These are phyloP conservation scores for Hylodesmum podocarpum DNA, from an alignment of 306 rosid species.

Conservation along the genomic window DNA sequence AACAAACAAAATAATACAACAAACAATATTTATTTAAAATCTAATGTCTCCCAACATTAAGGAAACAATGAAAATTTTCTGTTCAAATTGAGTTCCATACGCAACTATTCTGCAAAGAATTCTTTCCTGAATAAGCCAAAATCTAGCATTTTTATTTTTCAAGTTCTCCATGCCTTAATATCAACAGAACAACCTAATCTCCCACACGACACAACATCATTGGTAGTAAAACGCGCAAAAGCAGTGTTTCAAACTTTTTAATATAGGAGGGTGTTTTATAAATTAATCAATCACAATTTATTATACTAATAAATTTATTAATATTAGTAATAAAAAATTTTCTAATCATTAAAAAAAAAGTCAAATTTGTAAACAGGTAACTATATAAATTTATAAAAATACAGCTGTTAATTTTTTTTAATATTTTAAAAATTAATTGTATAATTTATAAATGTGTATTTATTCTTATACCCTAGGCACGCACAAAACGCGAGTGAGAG, in stretches of 20 bases:
- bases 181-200: not conserved
- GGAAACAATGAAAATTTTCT: not conserved
- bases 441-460: too few relatives aligned
- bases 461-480: too few relatives aligned
- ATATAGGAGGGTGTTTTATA: too few relatives aligned
- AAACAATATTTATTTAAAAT: not conserved
- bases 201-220: not conserved
- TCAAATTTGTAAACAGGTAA: too few relatives aligned
- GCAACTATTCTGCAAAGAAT: not conserved
- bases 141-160: not conserved
- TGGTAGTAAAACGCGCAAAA: slow-evolving; percentile 5
- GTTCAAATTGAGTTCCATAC: not conserved
- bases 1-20: too few relatives aligned
- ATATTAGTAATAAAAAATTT: too few relatives aligned
- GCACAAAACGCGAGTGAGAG: not conserved
- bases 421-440: too few relatives aligned
- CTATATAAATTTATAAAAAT: too few relatives aligned
- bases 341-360: too few relatives aligned
- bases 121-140: not conserved
- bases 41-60: not conserved
- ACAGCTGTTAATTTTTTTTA: too few relatives aligned
- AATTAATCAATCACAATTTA: too few relatives aligned
- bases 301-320: too few relatives aligned
- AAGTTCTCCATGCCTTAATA: not conserved
- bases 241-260: not conserved